Evolutionary conservation across 495 filamentous ascomycete species (phyloP), one percentile per base, ranked within the genome.

Genomic region (Glarea lozoyensis): DNA sequence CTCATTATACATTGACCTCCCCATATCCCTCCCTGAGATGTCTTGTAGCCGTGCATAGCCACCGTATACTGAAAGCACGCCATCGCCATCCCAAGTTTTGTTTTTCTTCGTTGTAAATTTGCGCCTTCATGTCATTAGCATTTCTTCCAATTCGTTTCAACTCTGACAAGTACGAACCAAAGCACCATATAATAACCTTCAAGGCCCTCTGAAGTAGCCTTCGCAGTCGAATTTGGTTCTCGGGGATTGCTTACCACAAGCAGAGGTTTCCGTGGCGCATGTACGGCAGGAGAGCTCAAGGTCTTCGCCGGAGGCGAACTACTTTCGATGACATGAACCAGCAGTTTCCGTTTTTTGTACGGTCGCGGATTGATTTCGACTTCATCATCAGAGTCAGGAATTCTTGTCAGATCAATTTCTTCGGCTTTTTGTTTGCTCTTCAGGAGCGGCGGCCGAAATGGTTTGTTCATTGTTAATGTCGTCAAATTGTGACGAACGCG

Each of bases 11-110:
- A 72, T 61, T 9, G 64, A 63, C 35, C 67, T 72, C 13, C 84
- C 85, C 69, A 85, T 73, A 10, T 84, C 78, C 57, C 70, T 76
- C 7, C 84, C 84, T 1, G 72, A 72, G 7, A 75, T 58, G 58
- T 88, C 80, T 41, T 79, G 70, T 5, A 90, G 64, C 41, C 62
- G 63, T 10, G 78, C 82, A 52, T 71, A 74, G 4, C 82, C 81
- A 12, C 63, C 66, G 0, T 60, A 55, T 1, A 80, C 65, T 2
- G 69, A 61, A 10, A 90, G 65, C 5, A 87, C 67, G 2, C 83
- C 84, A 58, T 90, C 84, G n/a, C 85, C 84, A 59, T 88, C 84
- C 81, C 86, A 90, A 12, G 81, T 88, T 57, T 88, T 90, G 63
- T 88, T 76, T 61, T 88, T 90, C 58, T 87, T 90, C 11, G 63